Base-by-base conservation (phyloP, 768 basidiomycete genomes). In the Mycena haematopus region DNA sequence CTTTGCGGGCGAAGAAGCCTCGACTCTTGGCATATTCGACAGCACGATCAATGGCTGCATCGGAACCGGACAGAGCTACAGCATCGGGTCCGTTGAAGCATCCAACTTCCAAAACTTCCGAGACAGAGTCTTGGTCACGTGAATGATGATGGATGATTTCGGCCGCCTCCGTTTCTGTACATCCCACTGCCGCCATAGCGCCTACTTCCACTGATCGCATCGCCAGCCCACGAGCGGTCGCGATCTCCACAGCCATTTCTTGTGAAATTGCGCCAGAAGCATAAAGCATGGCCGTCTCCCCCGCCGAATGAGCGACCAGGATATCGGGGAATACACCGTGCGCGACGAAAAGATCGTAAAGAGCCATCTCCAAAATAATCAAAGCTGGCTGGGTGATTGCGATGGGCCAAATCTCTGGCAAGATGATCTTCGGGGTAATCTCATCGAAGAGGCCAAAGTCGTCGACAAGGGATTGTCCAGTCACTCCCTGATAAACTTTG, bases 221-320 rank as follows among this genome's bases (percentile, higher is more conserved):
- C 10, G 44, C 44, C 8, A 45, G 44, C 21, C 75, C 74, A n/a
- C 76, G 71, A 6, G 72, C 72, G 45, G 76, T 71, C 1, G 76
- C 71, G n/a, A 77, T 52, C 58, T 76, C 73, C 31, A 77, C 22
- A 0, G 72, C 75, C 66, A 74, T 62, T 22, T 45, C 44, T 22
- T 45, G 44, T 21, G 44, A 45, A 24, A 45, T 45, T 13, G 44
- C 44, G 22, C 76, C 75, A 21, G 72, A 73, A 0, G 76, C 73
- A 49, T 75, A 75, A n/a, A 78, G 50, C 3, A 75, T 21, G 3
- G 74, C 70, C 0, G 76, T 75, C 58, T 78, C 76, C 3, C 76
- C 76, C 7, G 75, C 74, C 10, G 76, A 77, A 62, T 76, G 75
- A 2, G 76, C 76, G 44, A 45, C 29, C 75, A 31, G 19, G 75